phyloP scores from a whole-genome alignment of 1,139 yeast genomes.

The Hyphopichia buzzinii region DNA sequence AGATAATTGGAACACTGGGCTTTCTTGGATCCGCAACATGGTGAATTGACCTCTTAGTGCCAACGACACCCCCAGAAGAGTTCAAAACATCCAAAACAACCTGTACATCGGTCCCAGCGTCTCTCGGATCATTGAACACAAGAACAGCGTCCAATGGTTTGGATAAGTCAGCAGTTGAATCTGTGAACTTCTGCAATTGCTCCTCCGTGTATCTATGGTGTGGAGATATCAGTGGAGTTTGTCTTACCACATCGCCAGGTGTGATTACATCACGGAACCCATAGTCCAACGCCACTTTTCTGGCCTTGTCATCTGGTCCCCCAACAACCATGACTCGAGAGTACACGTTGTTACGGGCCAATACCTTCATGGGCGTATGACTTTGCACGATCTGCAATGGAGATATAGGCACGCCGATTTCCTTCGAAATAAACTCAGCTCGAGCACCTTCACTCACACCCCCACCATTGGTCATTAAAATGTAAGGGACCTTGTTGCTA shows the following conservation, averaged over 20 bases:
- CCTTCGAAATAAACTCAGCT: conserved; percentile 53
- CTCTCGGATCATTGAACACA: conserved; percentile 90
- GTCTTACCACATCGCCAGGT: conserved; percentile 67
- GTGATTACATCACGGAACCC: conserved; percentile 81
- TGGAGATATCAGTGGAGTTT: conserved; percentile 66
- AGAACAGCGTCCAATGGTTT: conserved; percentile 72
- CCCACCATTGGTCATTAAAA: conserved; percentile 90
- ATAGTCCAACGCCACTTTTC: conserved; percentile 70
- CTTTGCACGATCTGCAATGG: conserved; percentile 78
- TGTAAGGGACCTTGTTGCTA: conserved; percentile 65
- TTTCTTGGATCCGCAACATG: conserved; percentile 14
- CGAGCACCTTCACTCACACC: conserved; percentile 71
- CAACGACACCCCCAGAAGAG: conserved; percentile 62
- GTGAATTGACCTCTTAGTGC: conserved; percentile 48
- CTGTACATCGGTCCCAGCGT: conserved; percentile 84
- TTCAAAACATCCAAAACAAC: conserved; percentile 69
- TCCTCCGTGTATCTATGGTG: conserved; percentile 54
- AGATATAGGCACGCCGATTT: conserved; percentile 49
- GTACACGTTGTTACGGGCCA: conserved; percentile 45
- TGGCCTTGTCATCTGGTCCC: conserved; percentile 67
- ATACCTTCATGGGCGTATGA: conserved; percentile 82
- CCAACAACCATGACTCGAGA: conserved; percentile 79
- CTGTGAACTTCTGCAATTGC: conserved; percentile 49
- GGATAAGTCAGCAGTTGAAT: conserved; percentile 22
- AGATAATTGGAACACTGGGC: conserved; percentile 77